phyloP scores from a whole-genome alignment of 2,329 filamentous ascomycete species.

The Pyrenophora graminea region DNA sequence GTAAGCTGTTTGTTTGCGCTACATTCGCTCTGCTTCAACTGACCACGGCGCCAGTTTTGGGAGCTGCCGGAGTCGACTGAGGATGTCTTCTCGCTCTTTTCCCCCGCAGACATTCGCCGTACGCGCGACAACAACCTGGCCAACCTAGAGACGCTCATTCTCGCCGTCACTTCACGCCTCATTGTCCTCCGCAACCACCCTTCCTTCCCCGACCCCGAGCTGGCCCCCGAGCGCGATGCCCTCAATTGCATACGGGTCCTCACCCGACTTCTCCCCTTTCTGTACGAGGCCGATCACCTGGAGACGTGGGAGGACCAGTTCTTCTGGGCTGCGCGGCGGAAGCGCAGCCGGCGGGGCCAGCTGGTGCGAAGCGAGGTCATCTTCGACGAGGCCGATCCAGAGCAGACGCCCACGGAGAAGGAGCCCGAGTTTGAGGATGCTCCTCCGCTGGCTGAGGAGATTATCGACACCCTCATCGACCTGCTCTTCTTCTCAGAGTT shows the following conservation, averaged over 20 bases:
- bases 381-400: slow-evolving; percentile 74
- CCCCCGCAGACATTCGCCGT: slow-evolving; percentile 75
- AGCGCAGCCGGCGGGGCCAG: slow-evolving; percentile 53
- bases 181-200: slow-evolving; percentile 84
- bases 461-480: slow-evolving; percentile 87
- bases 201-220: slow-evolving; percentile 83
- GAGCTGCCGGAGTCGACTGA: slow-evolving; percentile 93
- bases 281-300: slow-evolving; percentile 87
- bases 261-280: slow-evolving; percentile 83
- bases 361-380: slow-evolving; percentile 69
- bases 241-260: slow-evolving; percentile 93
- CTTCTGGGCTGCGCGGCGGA: slow-evolving; percentile 82
- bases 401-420: slow-evolving; percentile 50
- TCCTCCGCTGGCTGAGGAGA: slow-evolving; percentile 88
- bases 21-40: slow-evolving; percentile 16
- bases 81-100: slow-evolving; percentile 96
- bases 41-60: slow-evolving; percentile 72
- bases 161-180: slow-evolving; percentile 80
- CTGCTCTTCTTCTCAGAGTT: slow-evolving; percentile 90
- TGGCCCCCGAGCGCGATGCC: slow-evolving; percentile 82
- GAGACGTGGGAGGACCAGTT: slow-evolving; percentile 87
- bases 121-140: slow-evolving; percentile 82
- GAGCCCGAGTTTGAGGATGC: slow-evolving; percentile 75
- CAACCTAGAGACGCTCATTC: slow-evolving; percentile 86
- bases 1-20: slow-evolving; percentile 60